A percentile compares a stretch with the other conserved stretches of the same genome.
These are phyloP conservation scores for Schoenoplectus triqueter DNA, from an alignment of 202 grass and related monocot species.

Conservation along the genomic window DNA sequence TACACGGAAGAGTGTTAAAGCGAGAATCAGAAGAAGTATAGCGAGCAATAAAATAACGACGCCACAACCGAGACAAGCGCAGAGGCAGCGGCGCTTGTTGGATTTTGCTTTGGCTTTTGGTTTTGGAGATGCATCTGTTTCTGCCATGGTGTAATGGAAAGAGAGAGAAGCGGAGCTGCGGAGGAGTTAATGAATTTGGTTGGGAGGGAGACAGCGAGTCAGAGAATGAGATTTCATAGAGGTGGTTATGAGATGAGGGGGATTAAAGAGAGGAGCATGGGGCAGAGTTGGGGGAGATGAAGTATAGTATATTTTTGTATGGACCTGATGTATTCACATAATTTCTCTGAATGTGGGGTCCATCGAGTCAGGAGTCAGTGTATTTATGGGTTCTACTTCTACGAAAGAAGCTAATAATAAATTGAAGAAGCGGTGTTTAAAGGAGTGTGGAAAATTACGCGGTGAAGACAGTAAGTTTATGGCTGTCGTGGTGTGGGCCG, in stretches of 20 bases:
- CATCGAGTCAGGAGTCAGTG: no score
- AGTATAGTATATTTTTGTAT: background rate
- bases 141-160: conserved; percentile 42
- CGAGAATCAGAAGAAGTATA: conserved; percentile 46
- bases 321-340: no score
- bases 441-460: conserved; percentile 1
- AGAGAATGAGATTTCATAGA: background rate
- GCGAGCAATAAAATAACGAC: conserved; percentile 37
- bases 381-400: no score
- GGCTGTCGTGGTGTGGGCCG: no score
- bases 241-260: conserved; percentile 4
- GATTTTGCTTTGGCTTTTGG: background rate
- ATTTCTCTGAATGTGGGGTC: background rate
- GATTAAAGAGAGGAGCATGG: conserved; percentile 12
- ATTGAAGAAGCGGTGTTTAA: background rate
- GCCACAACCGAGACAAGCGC: conserved; percentile 39
- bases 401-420: no score
- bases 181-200: conserved; percentile 13
- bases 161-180: background rate
- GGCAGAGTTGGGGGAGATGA: background rate
- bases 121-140: conserved; percentile 31
- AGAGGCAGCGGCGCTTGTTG: conserved; percentile 44
- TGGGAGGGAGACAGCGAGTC: background rate
- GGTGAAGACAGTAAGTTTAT: background rate
- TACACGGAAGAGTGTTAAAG: conserved; percentile 55